Percentiles rank a stretch among this genome's conserved stretches.
phyloP scores from a whole-genome alignment of 768 basidiomycete species.

The Hysterangium stoloniferum region DNA sequence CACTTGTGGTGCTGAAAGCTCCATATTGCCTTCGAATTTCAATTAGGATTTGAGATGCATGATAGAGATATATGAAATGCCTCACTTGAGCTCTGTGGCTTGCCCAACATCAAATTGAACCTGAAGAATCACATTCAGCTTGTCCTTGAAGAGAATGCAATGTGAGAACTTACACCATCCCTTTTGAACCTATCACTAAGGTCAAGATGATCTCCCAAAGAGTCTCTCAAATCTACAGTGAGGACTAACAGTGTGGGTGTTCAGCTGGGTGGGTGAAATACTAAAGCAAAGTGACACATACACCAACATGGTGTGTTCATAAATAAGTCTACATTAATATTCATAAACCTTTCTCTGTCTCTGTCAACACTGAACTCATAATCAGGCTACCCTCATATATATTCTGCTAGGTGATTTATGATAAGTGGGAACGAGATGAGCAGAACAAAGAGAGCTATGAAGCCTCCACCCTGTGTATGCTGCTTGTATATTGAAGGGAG shows the following conservation, averaged over 20 bases:
- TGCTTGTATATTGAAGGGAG: conserved; percentile 74
- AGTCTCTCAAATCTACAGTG: conserved; percentile 84
- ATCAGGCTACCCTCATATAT: conserved; percentile 88
- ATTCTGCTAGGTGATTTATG: conserved; percentile 85
- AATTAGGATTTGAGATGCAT: conserved; percentile 2
- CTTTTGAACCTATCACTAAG: conserved; percentile 72
- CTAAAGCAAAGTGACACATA: conserved; percentile 37
- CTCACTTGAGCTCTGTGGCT: conserved; percentile 65
- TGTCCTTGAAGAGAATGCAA: conserved; percentile 2
- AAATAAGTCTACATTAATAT: conserved; percentile 86
- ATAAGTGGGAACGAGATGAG: conserved; percentile 65
- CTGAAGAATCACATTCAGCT: conserved; percentile 27
- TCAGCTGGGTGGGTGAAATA: neutral
- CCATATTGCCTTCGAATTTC: conserved; percentile 48
- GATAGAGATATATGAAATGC: conserved; percentile 12
- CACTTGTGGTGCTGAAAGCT: conserved; percentile 61
- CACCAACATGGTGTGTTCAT: conserved; percentile 91
- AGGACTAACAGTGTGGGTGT: conserved; percentile 45
- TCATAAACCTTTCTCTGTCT: conserved; percentile 51
- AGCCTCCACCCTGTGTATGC: conserved; percentile 70
- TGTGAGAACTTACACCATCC: conserved; percentile 58
- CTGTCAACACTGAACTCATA: conserved; percentile 83
- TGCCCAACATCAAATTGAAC: conserved; percentile 77
- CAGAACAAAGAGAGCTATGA: conserved; percentile 65
- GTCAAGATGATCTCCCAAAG: conserved; percentile 82